Evolutionary conservation across 148 eudicot species (phyloP), one percentile per base, ranked within the genome.

Genomic region (Polygonum aviculare): DNA sequence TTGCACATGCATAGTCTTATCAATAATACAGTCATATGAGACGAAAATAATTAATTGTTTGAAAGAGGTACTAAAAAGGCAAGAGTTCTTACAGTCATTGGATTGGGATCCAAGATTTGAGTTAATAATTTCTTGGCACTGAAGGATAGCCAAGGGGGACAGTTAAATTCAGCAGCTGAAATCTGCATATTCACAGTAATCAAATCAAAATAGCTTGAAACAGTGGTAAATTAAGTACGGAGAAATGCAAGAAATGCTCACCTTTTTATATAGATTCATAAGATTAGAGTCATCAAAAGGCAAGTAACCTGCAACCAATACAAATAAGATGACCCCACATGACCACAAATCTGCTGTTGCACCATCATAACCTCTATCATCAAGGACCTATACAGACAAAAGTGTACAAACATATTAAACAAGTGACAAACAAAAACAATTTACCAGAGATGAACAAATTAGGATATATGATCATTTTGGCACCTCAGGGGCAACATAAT

Each of bases 331-430:
- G 81, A 94, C 97, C 57, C 98, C 98, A 83, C 98, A 94, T 7
- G 98, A 94, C 98, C 98, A 94, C 84, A 94, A 75, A 82, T 94
- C 98, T 47, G 98, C 97, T 79, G 92, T 90, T 86, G 96, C 91
- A 77, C 98, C 98, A 74, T 94, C 94, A 82, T 94, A 94, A 33
- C 98, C 98, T 79, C 81, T 86, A 79, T 94, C 98, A 79, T 94
- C 85, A 14, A 94, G 87, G 74, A 94, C 98, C 98, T 94, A 79
- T 16, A 36, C 19, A 72, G 39, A 36, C 33, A 21, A 76, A 71
- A 74, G 45, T 72, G 60, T 69, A 57, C 36, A 59, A 80, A 38
- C 45, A 67, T 3, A 67, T 67, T 67, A 67, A 67, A 36, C 18
- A 45, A 79, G 31, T 4, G 7, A 15, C 12, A 48, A 10, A 15